Evolutionary conservation across 257 asterid genomes (phyloP), one percentile per base, ranked within the genome.

Genomic region (Lithospermum erythrorhizon): DNA sequence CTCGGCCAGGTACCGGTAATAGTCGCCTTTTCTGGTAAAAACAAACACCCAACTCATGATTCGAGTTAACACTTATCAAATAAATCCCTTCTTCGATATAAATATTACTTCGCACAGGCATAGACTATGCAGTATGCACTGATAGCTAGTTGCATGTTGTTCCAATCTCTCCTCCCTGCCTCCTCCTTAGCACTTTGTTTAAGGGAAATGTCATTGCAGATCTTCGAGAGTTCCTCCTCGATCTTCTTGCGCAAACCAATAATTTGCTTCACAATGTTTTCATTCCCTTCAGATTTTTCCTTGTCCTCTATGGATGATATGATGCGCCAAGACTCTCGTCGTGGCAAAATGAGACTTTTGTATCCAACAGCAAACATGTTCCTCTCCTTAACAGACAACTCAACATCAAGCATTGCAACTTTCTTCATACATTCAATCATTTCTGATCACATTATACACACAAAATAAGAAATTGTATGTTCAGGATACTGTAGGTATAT

Each of bases 231-330:
- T 78, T 90, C 97, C 19, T 87, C 93, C 78, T 90, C 97, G 8
- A 90, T 90, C 70, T 84, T 87, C 62, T 78, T 85, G 47, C 95
- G 84, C 32, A 84, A 84, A 18, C 73, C 70, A 63, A 79, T 84
- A 55, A 83, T 83, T 68, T 84, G 81, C 72, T 80, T 84, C 41
- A 87, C 90, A 30, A 83, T 79, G 70, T 70, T 72, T 61, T 87
- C 93, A 20, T 87, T 90, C 16, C 90, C 90, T 70, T 90, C 84
- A 3, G 90, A 71, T 60, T 87, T 95, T 63, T 89, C 95, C 72
- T 89, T 89, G 72, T 89, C 94, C 72, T 89, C 97, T 19, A 90
- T 90, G 10, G 97, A 90, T 3, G 95, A 90, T 93, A 90, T 76
- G 57, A 90, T 90, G 57, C 97, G 81, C 97, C 97, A 90, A 0